phyloP scores from a whole-genome alignment of 129 eudicot genomes.

The Ambrosia trifida region DNA sequence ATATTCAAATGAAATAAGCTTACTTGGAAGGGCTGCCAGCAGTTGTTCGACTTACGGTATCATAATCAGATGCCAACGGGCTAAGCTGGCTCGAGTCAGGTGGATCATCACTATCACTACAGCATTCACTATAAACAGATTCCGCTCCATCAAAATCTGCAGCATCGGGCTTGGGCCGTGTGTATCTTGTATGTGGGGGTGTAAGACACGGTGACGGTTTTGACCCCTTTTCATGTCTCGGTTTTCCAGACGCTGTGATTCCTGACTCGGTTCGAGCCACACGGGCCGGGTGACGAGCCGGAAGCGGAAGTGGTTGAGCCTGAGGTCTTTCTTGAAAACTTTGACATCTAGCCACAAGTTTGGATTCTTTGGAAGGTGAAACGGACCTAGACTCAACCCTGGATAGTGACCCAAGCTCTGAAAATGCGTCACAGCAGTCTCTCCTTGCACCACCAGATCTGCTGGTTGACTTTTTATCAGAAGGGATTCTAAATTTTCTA shows the following conservation, averaged over 20 bases:
- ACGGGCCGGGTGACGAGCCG: slow-evolving; percentile 52
- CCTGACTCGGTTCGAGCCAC: slow-evolving; percentile 77
- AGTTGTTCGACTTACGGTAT: slow-evolving; percentile 63
- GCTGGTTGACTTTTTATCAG: slow-evolving; percentile 64
- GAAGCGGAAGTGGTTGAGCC: slow-evolving; percentile 94
- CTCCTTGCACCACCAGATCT: slow-evolving; percentile 58
- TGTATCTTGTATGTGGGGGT: slow-evolving; percentile 66
- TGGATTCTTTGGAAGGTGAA: slow-evolving; percentile 89
- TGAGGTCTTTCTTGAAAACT: slow-evolving; percentile 85
- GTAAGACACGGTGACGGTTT: slow-evolving; percentile 59
- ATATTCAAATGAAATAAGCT: slow-evolving; percentile 24
- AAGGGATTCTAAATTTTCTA: slow-evolving; percentile 62
- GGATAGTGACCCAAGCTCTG: slow-evolving; percentile 66
- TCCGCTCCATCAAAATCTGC: slow-evolving; percentile 69
- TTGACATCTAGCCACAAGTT: slow-evolving; percentile 85
- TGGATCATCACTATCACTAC: slow-evolving; percentile 89
- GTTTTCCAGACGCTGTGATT: slow-evolving; percentile 51
- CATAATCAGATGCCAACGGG: slow-evolving; percentile 83
- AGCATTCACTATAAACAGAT: slow-evolving; percentile 71
- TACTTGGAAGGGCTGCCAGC: slow-evolving; percentile 91
- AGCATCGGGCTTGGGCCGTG: slow-evolving; percentile 59
- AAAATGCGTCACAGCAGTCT: slow-evolving; percentile 59
- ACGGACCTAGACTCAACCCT: slow-evolving; percentile 75
- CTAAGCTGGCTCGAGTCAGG: slow-evolving; percentile 83
- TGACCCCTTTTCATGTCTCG: slow-evolving; percentile 55